Base-by-base conservation (phyloP, 2,329 filamentous ascomycete species). In the Mariannaea sp. region DNA sequence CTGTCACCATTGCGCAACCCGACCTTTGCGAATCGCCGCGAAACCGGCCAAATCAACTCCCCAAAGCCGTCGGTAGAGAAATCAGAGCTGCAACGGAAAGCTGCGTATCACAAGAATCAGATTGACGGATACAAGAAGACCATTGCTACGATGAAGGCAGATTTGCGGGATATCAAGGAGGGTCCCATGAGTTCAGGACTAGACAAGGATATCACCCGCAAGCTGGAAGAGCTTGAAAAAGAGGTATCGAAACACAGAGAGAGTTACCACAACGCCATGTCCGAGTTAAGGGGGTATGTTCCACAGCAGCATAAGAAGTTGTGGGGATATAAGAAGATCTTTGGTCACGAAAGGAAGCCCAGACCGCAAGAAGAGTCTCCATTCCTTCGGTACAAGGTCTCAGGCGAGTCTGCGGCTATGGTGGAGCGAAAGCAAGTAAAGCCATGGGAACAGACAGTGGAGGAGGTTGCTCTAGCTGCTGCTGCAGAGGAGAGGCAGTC, bases 61-160 rank as follows among this genome's bases (percentile, higher is more conserved):
- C 57, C 53, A 3, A 9, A 48, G 9, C 64, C 69, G 20, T 56
- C 68, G 5, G 56, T 50, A 10, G 53, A 58, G 42, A 58, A 59
- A 9, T 57, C 61, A n/a, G 40, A 57, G 36, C 43, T 66, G 22
- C 71, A 73, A 47, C 62, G 56, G 10, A 53, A 58, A 20, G 67
- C 65, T 10, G 62, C 66, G 1, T 65, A 68, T 43, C 71, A 73
- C 47, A 64, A 60, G 32, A 65, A 59, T 9, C 68, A 73, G 52
- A 65, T 61, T 13, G 61, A 66, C 5, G 58, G 60, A 7, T 72
- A 71, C 53, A 62, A 29, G 55, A 64, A 50, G 60, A 68, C 43
- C 16, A 60, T 55, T 40, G 52, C 7, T 14, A 43, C 51, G 19
- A 49, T 66, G 12, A 45, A 44, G 40, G 56, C 45, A 10, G 64